Percentiles rank a stretch among this genome's conserved stretches.
These are phyloP conservation scores for Globisporangium irregulare DNA, from an alignment of 352 stramenopile genomes.

Conservation along the genomic window DNA sequence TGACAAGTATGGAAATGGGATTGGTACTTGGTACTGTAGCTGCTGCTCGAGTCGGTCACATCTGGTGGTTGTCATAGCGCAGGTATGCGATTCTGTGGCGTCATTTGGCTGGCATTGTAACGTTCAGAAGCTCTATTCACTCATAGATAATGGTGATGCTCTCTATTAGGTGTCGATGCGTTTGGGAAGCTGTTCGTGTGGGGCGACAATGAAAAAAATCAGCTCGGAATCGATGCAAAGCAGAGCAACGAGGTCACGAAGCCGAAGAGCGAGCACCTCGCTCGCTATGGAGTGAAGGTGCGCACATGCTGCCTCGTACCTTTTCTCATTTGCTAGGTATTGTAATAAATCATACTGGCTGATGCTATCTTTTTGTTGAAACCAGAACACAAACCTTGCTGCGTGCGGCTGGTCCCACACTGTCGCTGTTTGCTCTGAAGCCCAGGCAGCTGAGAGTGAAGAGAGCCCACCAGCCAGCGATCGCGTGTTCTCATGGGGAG, in stretches of 20 bases:
- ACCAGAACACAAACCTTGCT: conserved; percentile 31
- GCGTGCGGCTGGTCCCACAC: conserved; percentile 78
- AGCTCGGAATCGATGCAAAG: conserved; percentile 29
- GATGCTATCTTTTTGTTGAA: neutral
- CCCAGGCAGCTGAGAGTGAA: neutral
- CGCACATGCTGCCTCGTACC: neutral
- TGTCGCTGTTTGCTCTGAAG: conserved; percentile 31
- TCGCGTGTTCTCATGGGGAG: conserved; percentile 53
- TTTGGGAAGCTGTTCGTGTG: conserved; percentile 56
- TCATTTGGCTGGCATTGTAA: neutral
- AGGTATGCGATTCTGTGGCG: conserved; percentile 28
- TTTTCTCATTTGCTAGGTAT: too few relatives aligned
- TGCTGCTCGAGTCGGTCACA: conserved; percentile 31
- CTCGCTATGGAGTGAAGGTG: neutral
- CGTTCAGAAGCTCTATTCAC: neutral
- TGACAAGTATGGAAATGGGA: neutral
- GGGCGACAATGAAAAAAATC: conserved; percentile 59
- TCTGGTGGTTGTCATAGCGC: conserved; percentile 72
- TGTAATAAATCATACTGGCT: neutral
- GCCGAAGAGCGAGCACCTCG: neutral
- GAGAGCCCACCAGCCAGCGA: conserved; percentile 11
- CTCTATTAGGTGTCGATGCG: conserved; percentile 20
- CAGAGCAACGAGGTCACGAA: conserved; percentile 1
- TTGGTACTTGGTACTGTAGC: conserved; percentile 4
- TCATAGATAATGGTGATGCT: neutral